Base-by-base conservation (phyloP, 2,329 filamentous ascomycete species). In the Calonectria pseudoreteaudii region DNA sequence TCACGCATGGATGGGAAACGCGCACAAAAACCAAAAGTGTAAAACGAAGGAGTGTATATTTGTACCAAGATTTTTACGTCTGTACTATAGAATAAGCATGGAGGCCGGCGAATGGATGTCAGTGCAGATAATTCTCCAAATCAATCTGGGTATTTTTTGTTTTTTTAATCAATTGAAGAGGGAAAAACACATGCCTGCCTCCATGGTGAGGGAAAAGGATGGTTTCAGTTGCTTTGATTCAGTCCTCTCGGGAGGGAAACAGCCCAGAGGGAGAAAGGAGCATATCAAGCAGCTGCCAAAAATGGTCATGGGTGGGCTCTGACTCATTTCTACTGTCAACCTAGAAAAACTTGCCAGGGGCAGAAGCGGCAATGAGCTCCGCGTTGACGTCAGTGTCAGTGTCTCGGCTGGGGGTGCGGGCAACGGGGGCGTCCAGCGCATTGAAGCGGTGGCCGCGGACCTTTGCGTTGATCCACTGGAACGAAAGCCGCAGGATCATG, bases 391-490 rank as follows among this genome's bases (percentile, higher is more conserved):
- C 85, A 13, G 83, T 79, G 20, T 81, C 85, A 11, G 83, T 80
- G 26, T 84, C 81, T 18, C 78, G 76, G 74, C 80, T 81, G 14
- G 75, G 75, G 3, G 82, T 80, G 8, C 79, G 80, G 13, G 80
- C 80, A 47, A 81, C 75, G 8, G 83, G 92, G 9, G 86, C 88
- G 81, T 95, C 93, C 4, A 95, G 85, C 5, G 91, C 93, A 80
- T 91, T 89, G 81, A 96, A 96, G 8, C 89, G 88, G 52, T 85
- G 85, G 2, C 93, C 92, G n/a, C 85, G 88, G 23, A 85, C 77
- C 84, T 88, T 93, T 14, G 93, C 90, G 75, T 86, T 78, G 31
- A 88, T 72, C 79, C 87, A 95, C 77, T 92, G 90, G 66, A 90
- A 89, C 0, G 84, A 82, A 50, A 96, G 83, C 34, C 94, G 89